phyloP scores from a whole-genome alignment of 202 grass and related monocot genomes.

The Setaria viridis region DNA sequence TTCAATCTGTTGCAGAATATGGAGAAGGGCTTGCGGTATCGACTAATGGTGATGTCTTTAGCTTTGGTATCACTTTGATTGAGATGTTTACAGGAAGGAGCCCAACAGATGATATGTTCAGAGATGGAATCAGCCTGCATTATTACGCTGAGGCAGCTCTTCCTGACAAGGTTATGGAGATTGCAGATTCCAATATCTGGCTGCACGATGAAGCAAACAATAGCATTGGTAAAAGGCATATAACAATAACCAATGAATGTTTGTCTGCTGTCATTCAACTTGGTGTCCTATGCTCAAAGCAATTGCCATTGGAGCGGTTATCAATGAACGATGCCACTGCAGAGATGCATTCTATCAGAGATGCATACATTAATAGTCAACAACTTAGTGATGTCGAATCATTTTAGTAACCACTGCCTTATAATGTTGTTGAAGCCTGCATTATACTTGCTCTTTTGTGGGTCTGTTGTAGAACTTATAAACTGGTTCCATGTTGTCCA shows the following conservation, averaged over 20 bases:
- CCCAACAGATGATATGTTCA: background rate
- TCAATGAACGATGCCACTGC: conserved; percentile 14
- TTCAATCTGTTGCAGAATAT: background rate
- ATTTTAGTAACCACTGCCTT: background rate
- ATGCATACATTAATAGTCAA: conserved; percentile 19
- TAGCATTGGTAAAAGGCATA: background rate
- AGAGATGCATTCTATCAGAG: conserved; percentile 37
- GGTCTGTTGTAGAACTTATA: too few species aligned
- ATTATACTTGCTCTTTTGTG: background rate
- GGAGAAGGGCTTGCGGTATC: background rate
- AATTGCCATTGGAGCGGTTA: conserved; percentile 11
- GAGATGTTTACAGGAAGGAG: background rate
- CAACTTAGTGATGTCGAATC: background rate
- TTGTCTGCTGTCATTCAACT: conserved; percentile 25
- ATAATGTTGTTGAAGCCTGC: background rate
- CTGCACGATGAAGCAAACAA: background rate
- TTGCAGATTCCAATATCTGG: conserved; percentile 40
- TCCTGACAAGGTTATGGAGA: conserved; percentile 33
- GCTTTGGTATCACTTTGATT: background rate
- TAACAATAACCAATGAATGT: background rate
- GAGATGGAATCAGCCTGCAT: background rate
- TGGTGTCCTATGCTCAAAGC: conserved; percentile 41
- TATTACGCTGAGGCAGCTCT: conserved; percentile 4
- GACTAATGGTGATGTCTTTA: background rate
- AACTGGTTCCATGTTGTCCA: too few species aligned